phyloP scores from a whole-genome alignment of 352 stramenopile genomes.

The Pythium brachiatum region DNA sequence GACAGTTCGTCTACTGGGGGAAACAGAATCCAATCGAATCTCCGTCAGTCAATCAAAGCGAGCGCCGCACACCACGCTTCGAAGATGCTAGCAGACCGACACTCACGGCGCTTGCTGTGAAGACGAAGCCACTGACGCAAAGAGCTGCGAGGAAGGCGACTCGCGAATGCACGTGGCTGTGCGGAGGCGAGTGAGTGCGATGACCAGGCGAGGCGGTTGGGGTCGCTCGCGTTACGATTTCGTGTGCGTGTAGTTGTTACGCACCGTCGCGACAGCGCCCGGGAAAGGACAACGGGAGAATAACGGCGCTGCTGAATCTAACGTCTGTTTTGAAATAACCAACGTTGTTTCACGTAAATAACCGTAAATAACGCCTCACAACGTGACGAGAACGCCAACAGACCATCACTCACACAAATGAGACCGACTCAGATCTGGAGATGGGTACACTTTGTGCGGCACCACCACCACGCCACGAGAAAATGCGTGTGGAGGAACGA shows the following conservation, averaged over 20 bases:
- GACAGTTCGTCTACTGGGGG: neutral
- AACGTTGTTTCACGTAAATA: conserved; percentile 11
- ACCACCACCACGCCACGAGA: neutral
- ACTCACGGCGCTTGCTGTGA: conserved; percentile 1
- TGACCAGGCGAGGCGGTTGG: conserved; percentile 3
- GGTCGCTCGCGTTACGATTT: neutral
- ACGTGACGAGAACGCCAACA: neutral
- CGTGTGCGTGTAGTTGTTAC: neutral
- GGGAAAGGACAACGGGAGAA: neutral
- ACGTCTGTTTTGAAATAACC: neutral
- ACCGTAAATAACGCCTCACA: conserved; percentile 11
- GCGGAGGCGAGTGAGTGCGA: neutral
- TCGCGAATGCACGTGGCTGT: neutral
- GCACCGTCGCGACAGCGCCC: neutral
- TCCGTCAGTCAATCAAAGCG: neutral
- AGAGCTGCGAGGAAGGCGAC: neutral
- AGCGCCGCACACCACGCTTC: neutral
- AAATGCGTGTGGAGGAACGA: neutral
- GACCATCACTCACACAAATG: conserved; percentile 18
- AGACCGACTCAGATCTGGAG: conserved; percentile 13
- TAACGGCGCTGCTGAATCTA: conserved; percentile 2
- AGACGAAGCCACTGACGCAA: neutral
- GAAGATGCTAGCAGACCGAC: neutral
- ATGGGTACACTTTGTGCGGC: neutral
- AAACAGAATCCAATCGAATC: conserved; percentile 3